phyloP scores from a whole-genome alignment of 2,329 filamentous ascomycete species.

The Hymenoscyphus repandus region DNA sequence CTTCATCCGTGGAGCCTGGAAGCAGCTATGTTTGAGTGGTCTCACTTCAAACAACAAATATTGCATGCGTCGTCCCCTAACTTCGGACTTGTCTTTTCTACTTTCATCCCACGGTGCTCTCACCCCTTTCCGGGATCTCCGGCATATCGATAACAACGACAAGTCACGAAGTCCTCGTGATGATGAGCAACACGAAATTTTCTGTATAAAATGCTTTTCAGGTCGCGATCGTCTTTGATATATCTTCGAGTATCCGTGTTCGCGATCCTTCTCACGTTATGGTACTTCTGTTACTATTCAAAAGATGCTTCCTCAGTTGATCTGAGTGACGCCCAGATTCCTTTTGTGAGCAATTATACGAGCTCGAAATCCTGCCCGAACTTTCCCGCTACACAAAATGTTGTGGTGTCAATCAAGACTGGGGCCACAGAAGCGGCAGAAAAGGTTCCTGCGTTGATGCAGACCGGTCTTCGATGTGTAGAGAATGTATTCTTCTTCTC shows the following conservation, averaged over 20 bases:
- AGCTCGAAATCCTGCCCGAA: constrained; percentile 2
- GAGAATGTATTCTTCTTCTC: constrained; percentile 49
- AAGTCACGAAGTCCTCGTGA: no score
- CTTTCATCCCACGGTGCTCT: no score
- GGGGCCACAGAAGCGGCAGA: constrained; percentile 49
- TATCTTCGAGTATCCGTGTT: not conserved
- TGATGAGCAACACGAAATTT: no score
- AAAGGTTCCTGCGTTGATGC: constrained; percentile 47
- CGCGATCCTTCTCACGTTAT: not conserved
- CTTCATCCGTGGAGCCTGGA: no score
- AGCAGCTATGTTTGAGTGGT: no score
- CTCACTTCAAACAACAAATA: no score
- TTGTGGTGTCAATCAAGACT: constrained; percentile 43
- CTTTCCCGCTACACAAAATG: not conserved
- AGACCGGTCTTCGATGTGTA: constrained; percentile 44
- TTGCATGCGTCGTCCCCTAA: no score
- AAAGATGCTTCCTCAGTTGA: not conserved
- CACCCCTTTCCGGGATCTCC: no score
- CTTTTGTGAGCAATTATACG: not conserved
- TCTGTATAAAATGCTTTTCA: not conserved
- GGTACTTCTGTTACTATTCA: not conserved
- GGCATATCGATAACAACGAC: no score
- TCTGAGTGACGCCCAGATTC: not conserved
- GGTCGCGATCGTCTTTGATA: not conserved
- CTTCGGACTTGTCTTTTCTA: no score